These are phyloP conservation scores for Fusarium sp. DNA, from an alignment of 2,329 filamentous ascomycete species.

Conservation along the genomic window DNA sequence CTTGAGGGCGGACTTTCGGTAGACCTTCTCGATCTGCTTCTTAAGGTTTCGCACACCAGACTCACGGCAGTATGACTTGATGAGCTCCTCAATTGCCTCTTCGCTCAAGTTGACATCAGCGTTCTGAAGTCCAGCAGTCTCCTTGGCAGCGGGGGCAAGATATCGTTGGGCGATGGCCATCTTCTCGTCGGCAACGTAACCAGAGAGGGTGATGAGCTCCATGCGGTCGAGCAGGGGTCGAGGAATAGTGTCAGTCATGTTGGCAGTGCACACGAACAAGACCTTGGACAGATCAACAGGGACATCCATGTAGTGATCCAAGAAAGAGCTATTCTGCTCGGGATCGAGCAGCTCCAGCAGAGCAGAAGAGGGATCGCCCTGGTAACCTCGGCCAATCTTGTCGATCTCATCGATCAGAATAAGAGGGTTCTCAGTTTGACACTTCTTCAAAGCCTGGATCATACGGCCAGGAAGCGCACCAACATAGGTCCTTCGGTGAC, in stretches of 20 bases:
- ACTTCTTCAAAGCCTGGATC: constrained; percentile 98
- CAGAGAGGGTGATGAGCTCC: constrained; percentile 96
- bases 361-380: constrained; percentile 95
- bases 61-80: constrained; percentile 98
- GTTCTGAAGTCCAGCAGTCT: constrained; percentile 87
- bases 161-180: constrained; percentile 97
- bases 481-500: constrained; percentile 94
- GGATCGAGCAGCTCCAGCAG: constrained; percentile 93
- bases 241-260: constrained; percentile 98
- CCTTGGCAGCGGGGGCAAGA: constrained; percentile 92
- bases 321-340: constrained; percentile 96
- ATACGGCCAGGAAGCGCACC: constrained; percentile 95
- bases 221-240: constrained; percentile 93
- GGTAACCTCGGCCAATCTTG: constrained; percentile 96
- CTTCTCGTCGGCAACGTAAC: constrained; percentile 98
- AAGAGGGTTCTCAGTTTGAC: constrained; percentile 96
- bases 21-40: constrained; percentile 99
- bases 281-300: constrained; percentile 98
- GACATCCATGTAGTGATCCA: constrained; percentile 99
- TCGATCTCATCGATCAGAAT: constrained; percentile 98
- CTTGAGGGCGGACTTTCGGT: constrained; percentile 95
- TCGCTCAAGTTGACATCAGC: constrained; percentile 89
- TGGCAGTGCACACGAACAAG: constrained; percentile 97
- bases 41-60: constrained; percentile 97
- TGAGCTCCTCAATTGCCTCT: constrained; percentile 92